Evolutionary conservation across 2,329 filamentous ascomycete species (phyloP), one percentile per base, ranked within the genome.

Genomic region (Cordyceps cicadae): DNA sequence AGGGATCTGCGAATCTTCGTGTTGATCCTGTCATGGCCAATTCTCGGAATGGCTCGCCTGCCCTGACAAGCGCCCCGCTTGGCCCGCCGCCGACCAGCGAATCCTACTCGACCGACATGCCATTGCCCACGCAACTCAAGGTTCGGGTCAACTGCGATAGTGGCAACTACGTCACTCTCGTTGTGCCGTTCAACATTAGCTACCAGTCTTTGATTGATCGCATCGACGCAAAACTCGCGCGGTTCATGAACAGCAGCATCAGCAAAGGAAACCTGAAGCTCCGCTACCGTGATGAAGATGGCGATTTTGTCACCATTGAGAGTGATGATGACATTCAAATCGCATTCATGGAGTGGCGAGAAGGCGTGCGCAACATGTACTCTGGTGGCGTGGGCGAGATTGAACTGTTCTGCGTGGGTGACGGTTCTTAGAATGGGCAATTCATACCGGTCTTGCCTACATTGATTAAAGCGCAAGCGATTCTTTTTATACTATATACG

Each of bases 291-390:
- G 94, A 99, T 70, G 89, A 92, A 69, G 94, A 99, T 66, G 90
- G 90, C 54, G 94, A 97, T 69, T 93, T 88, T 70, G 90, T 99
- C 63, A 92, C 88, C 56, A 97, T 99, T 59, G 89, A 94, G 71
- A 93, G 89, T 63, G 94, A 99, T 69, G 94, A 99, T 68, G 94
- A 97, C 66, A 94, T 99, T 49, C 91, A 95, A 69, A 92, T 94
- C 67, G 94, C 94, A 5, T 96, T 99, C 70, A 87, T 92, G 72
- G 92, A 95, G 67, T 97, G 92, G 92, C 86, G 89, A 39, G 92
- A 96, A 70, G 87, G 81, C 71, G 71, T 77, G 34, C 75, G 75
- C 62, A 79, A 78, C 66, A 77, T 78, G 71, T 80, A 82, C 56
- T 81, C 83, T 56, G 87, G 87, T 49, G 86, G 88, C 66, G 86